These are phyloP conservation scores for Apostasia shenzhenica DNA, from an alignment of 106 monocot genomes.

Conservation along the genomic window DNA sequence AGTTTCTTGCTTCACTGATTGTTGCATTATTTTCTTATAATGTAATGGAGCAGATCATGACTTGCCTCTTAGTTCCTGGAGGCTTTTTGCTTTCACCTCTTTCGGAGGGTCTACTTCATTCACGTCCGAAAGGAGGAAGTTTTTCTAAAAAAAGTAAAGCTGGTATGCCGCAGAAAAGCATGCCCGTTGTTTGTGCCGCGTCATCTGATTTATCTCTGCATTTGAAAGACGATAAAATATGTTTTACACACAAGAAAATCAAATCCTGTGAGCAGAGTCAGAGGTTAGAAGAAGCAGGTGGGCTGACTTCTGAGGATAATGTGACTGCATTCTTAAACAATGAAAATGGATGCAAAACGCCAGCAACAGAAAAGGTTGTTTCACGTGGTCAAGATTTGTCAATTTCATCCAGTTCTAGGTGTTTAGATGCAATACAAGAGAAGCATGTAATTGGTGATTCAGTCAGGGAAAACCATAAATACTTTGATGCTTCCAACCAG, in stretches of 20 bases:
- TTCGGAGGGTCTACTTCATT: constrained; percentile 21
- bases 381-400: constrained; percentile 18
- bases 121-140: constrained; percentile 31
- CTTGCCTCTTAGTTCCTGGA: constrained; percentile 45
- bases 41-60: constrained; percentile 59
- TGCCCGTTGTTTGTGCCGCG: constrained; percentile 7
- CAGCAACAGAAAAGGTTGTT: constrained; percentile 16
- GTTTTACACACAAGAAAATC: constrained; percentile 11
- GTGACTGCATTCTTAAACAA: constrained; percentile 13
- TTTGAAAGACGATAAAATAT: constrained; percentile 13
- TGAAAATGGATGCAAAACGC: constrained; percentile 25
- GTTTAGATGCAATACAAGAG: constrained; percentile 15
- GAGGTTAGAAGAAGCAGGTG: constrained; percentile 11
- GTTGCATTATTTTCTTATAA: constrained; percentile 5
- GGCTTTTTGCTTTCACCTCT: constrained; percentile 66
- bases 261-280: constrained; percentile 23
- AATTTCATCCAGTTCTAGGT: constrained; percentile 7
- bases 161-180: constrained; percentile 1
- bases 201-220: neutral
- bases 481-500: constrained; percentile 6
- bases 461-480: constrained; percentile 10
- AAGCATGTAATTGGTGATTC: constrained; percentile 11
- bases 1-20: neutral
- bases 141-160: constrained; percentile 19
- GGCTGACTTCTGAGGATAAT: constrained; percentile 19